Base-by-base conservation (phyloP, 2,329 filamentous ascomycete species). In the Colletotrichum camelliae region DNA sequence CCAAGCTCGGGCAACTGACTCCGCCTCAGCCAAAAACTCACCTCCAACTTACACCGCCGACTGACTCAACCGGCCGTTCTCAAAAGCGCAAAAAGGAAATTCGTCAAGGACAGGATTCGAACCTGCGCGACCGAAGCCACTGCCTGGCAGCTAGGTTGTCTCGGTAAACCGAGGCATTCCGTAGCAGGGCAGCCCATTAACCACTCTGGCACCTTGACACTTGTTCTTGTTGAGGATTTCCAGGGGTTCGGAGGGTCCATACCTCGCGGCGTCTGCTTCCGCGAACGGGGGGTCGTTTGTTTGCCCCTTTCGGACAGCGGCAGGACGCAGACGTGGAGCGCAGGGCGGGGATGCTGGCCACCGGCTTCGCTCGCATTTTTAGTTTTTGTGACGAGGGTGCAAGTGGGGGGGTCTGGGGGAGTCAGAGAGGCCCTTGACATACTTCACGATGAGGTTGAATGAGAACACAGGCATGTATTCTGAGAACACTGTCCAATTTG, bases 401-500 rank as follows among this genome's bases (percentile, higher is more conserved):
- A 33, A 21, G 58, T 39, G 21, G 73, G 33, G 24, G 37, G 52
- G 9, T 12, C 15, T 24, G 21, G 27, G n/a, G 29, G 24, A 8
- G 15, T 16, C 43, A 21, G n/a, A 21, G 43, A 52, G n/a, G n/a
- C 43, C 43, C 57, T 29, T 39, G 66, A 67, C 72, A 64, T 48
- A 52, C 61, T 52, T 13, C 73, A 60, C 73, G 52, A 89, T 89
- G 88, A 86, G 79, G 78, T 73, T 88, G 68, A 89, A 89, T 76
- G 81, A 88, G 72, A 79, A 84, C 43, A 87, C 82, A 68, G 86
- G 89, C 88, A 76, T 79, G 79, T 64, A 27, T 7, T 24, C 21
- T 10, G 18, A 7, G 48, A 67, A 24, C 24, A 21, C 15, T 43
- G 8, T 43, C 35, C 21, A 31, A 61, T 3, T 8, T 43, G 24